Percentiles rank a stretch among this genome's conserved stretches.
These are phyloP conservation scores for Acidiella bohemica DNA, from an alignment of 495 filamentous ascomycete genomes.

Conservation along the genomic window DNA sequence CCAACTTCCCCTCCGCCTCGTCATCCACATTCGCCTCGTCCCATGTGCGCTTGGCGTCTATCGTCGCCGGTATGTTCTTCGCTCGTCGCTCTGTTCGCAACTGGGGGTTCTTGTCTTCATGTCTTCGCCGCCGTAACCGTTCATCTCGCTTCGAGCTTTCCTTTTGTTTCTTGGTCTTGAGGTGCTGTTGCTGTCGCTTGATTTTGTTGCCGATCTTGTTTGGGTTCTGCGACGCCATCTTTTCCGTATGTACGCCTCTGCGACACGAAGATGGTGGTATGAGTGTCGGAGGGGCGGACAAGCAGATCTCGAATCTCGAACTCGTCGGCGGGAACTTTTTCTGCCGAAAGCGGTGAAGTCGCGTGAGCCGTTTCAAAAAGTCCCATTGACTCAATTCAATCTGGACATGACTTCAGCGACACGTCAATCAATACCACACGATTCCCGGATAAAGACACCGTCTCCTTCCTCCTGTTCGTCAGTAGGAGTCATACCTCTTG, in stretches of 20 bases:
- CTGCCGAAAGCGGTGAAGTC: not conserved
- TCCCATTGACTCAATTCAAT: not conserved
- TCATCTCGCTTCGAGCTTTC: slow-evolving; percentile 60
- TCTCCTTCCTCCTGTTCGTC: no score
- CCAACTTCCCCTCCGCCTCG: slow-evolving; percentile 37
- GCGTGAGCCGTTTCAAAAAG: no score
- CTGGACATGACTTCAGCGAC: not conserved
- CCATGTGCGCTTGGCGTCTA: slow-evolving; percentile 86
- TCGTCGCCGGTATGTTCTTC: slow-evolving; percentile 66
- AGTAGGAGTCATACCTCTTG: no score
- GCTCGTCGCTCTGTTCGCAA: slow-evolving; percentile 55
- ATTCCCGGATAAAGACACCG: no score
- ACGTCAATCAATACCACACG: no score
- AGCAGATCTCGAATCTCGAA: no score
- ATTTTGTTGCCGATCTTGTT: slow-evolving; percentile 50
- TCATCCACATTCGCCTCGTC: slow-evolving; percentile 74
- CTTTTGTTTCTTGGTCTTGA: slow-evolving; percentile 61
- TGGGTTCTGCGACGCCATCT: slow-evolving; percentile 26
- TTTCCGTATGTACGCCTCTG: no score
- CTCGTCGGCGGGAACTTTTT: not conserved
- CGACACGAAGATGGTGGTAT: no score
- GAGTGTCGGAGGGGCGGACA: no score
- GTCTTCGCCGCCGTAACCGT: slow-evolving; percentile 61
- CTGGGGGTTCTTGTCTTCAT: slow-evolving; percentile 74
- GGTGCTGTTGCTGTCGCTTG: slow-evolving; percentile 56